Evolutionary conservation across 2,329 filamentous ascomycete genomes (phyloP).

Genomic region (Sporothrix euskadiensis): DNA sequence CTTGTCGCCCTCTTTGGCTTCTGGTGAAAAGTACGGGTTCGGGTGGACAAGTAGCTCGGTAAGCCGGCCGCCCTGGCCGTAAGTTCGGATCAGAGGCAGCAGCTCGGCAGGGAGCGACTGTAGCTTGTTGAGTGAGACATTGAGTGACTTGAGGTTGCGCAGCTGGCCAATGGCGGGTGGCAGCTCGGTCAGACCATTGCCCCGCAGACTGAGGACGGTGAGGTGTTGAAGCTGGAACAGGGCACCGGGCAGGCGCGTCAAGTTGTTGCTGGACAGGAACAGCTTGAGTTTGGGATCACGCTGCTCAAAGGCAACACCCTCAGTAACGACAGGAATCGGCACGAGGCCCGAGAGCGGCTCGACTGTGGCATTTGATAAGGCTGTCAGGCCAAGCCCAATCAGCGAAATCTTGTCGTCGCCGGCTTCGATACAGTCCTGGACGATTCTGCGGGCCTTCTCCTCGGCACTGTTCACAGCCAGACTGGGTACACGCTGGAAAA

Average conservation of each 20-base stretch:
- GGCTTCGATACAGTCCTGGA: slow-evolving; percentile 57
- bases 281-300: slow-evolving; percentile 61
- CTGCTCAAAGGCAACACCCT: slow-evolving; percentile 60
- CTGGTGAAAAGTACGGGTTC: slow-evolving; percentile 58
- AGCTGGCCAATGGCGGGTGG: slow-evolving; percentile 61
- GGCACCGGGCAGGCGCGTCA: slow-evolving; percentile 58
- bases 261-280: slow-evolving; percentile 60
- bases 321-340: slow-evolving; percentile 55
- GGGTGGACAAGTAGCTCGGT: slow-evolving; percentile 58
- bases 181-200: slow-evolving; percentile 62
- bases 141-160: slow-evolving; percentile 60
- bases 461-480: slow-evolving; percentile 40
- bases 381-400: slow-evolving; percentile 48
- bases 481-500: slow-evolving; percentile 36
- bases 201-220: slow-evolving; percentile 65
- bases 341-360: slow-evolving; percentile 57
- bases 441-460: slow-evolving; percentile 51
- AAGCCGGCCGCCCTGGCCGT: slow-evolving; percentile 47
- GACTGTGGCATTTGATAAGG: slow-evolving; percentile 58
- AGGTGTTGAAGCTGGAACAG: slow-evolving; percentile 64
- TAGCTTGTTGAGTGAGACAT: slow-evolving; percentile 65
- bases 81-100: slow-evolving; percentile 51
- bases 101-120: slow-evolving; percentile 64
- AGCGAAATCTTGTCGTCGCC: slow-evolving; percentile 57
- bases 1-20: slow-evolving; percentile 19